Conservation (phyloP, 345 rosid genomes). For the Euphorbia tirucalli region DNA sequence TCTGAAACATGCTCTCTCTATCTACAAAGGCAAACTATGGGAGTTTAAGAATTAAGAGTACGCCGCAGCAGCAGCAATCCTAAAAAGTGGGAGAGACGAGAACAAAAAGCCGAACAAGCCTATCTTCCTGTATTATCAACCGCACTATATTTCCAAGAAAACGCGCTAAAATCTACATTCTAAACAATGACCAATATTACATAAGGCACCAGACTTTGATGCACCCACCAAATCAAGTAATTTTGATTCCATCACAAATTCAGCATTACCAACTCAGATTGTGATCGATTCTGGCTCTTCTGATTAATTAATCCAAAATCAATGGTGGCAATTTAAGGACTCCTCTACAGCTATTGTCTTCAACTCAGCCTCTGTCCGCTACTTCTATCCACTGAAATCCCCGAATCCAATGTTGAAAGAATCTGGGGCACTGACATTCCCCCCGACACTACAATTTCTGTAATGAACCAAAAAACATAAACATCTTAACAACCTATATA, state of each 20-base stretch:
- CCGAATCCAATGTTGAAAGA: constrained; percentile 60
- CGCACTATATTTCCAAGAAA: constrained; percentile 26
- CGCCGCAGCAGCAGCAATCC: not conserved
- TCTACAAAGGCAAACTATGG: constrained; percentile 11
- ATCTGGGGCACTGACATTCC: too few relatives aligned
- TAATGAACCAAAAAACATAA: constrained; percentile 23
- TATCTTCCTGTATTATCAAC: constrained; percentile 9
- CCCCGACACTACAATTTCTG: constrained; percentile 97
- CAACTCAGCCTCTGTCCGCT: constrained; percentile 48
- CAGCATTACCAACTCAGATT: constrained; percentile 9
- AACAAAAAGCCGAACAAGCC: constrained; percentile 15
- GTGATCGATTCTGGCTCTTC: not conserved
- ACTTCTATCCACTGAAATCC: constrained; percentile 55
- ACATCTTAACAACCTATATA: not conserved
- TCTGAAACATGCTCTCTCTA: not conserved
- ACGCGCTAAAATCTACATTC: constrained; percentile 35
- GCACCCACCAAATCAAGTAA: constrained; percentile 2
- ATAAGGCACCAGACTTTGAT: constrained; percentile 24
- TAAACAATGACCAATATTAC: constrained; percentile 25
- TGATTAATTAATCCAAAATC: constrained; percentile 12
- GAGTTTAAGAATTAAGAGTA: not conserved
- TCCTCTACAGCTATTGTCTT: constrained; percentile 37
- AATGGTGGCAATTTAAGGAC: constrained; percentile 6
- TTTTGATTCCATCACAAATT: constrained; percentile 11
- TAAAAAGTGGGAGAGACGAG: constrained; percentile 8